phyloP scores from a whole-genome alignment of 805 yeast genomes.

The Saturnispora saitoi region DNA sequence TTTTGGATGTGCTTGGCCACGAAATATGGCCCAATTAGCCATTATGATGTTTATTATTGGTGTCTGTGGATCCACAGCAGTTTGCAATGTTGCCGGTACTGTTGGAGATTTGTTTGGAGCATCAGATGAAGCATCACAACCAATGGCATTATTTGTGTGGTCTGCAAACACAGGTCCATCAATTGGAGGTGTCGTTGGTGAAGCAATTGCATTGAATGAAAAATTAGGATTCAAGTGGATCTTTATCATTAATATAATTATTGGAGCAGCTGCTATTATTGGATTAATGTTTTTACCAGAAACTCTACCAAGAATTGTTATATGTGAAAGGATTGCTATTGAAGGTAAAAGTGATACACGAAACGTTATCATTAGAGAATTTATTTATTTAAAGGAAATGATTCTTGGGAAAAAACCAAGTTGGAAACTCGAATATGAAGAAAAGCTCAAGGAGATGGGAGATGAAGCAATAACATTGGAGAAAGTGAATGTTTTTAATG shows the following conservation, averaged over 20 bases:
- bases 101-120: constrained; percentile 30
- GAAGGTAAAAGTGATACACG: constrained; percentile 19
- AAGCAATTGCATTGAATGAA: constrained; percentile 26
- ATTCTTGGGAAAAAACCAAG: constrained; percentile 17
- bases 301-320: constrained; percentile 30
- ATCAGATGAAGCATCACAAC: constrained; percentile 29
- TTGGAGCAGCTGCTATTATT: constrained; percentile 23
- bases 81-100: constrained; percentile 31
- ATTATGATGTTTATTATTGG: constrained; percentile 29
- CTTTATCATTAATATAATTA: constrained; percentile 27
- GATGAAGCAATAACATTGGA: constrained; percentile 20
- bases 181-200: constrained; percentile 31
- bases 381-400: constrained; percentile 15
- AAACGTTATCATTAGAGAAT: constrained; percentile 21
- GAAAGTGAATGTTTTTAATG: constrained; percentile 20
- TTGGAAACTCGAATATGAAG: constrained; percentile 12
- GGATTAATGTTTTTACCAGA: constrained; percentile 25
- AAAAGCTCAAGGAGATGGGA: constrained; percentile 12
- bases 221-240: constrained; percentile 28
- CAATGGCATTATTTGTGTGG: constrained; percentile 29
- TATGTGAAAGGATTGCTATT: constrained; percentile 24
- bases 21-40: constrained; percentile 27
- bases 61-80: constrained; percentile 26
- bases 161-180: constrained; percentile 31
- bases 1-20: constrained; percentile 30